Base-by-base conservation (phyloP, 345 rosid species). In the Aethionema arabicum region DNA sequence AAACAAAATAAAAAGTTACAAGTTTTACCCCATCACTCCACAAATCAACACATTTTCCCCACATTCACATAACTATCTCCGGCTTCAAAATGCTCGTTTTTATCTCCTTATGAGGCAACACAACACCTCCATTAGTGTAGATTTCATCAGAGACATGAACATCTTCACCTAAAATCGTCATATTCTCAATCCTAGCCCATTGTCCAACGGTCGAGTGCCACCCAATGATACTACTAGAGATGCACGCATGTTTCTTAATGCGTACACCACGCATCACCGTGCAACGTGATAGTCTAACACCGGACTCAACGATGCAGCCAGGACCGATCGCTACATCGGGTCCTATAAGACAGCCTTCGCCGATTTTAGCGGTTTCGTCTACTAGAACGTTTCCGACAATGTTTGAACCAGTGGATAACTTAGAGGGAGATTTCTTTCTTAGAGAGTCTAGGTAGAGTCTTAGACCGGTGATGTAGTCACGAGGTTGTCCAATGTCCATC, bases 401-500 rank as follows among this genome's bases (percentile, higher is more conserved):
- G 67, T 84, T 65, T 43, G 82, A 2, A 33, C 97, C 99, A 6
- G 73, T 57, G 49, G 90, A 79, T 72, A 93, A 40, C 59, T 72
- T 87, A 16, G 78, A 59, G 6, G 97, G 79, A 6, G 88, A 80
- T 21, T 77, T 87, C 84, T 90, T 90, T 47, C 88, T 67, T 3
- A 85, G 71, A 11, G 99, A 93, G 64, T 93, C 97, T n/a, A 93
- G 84, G 72, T 93, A 93, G 52, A 93, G 99, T 67, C 96, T 85
- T 51, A 93, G 74, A 11, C 99, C 99, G 0, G 92, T 77, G 33
- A 93, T 93, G 85, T 93, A 93, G 58, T 93, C 99, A 68, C 81
- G 83, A 9, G 99, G 99, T 76, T 93, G 99, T 56, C 99, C 99
- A 44, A 93, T 87, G 79, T 93, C 99, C 99, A 93, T 93, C 99